phyloP scores from a whole-genome alignment of 257 asterid genomes.

The Penstemon barbatus region DNA sequence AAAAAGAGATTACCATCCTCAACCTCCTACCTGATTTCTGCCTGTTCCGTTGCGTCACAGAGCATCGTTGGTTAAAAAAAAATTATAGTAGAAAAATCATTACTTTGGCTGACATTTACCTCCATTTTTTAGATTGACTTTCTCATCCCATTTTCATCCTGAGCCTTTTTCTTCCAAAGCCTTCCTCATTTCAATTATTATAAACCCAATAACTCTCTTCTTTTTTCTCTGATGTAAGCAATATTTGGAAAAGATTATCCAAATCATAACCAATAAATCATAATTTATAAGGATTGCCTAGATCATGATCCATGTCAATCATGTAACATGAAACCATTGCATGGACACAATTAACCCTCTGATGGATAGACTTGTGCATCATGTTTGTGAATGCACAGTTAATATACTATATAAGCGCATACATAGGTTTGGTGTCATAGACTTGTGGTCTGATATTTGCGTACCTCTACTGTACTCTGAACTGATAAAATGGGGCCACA shows the following conservation, averaged over 20 bases:
- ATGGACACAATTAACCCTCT: conserved; percentile 25
- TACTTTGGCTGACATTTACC: conserved; percentile 37
- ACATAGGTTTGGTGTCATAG: conserved; percentile 40
- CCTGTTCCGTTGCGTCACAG: conserved; percentile 38
- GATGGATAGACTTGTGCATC: conserved; percentile 27
- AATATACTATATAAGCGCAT: conserved; percentile 30
- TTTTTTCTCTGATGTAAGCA: conserved; percentile 35
- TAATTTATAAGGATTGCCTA: conserved; percentile 22
- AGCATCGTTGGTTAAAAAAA: conserved; percentile 32
- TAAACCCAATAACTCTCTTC: conserved; percentile 31
- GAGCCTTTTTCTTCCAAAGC: conserved; percentile 27
- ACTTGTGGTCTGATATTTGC: conserved; percentile 45
- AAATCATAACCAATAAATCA: conserved; percentile 25
- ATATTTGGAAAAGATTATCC: conserved; percentile 33
- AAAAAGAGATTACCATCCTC: conserved; percentile 38
- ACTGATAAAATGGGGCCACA: conserved; percentile 40
- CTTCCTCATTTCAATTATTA: conserved; percentile 40
- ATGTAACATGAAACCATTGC: conserved; percentile 30
- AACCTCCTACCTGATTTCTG: conserved; percentile 29
- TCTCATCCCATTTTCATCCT: conserved; percentile 30
- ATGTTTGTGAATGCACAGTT: background rate
- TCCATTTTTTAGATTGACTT: conserved; percentile 38
- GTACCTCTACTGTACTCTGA: conserved; percentile 48
- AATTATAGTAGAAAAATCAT: conserved; percentile 33
- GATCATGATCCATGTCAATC: conserved; percentile 29